Base-by-base conservation (phyloP, 768 basidiomycete genomes). In the Pleurotus tuoliensis region DNA sequence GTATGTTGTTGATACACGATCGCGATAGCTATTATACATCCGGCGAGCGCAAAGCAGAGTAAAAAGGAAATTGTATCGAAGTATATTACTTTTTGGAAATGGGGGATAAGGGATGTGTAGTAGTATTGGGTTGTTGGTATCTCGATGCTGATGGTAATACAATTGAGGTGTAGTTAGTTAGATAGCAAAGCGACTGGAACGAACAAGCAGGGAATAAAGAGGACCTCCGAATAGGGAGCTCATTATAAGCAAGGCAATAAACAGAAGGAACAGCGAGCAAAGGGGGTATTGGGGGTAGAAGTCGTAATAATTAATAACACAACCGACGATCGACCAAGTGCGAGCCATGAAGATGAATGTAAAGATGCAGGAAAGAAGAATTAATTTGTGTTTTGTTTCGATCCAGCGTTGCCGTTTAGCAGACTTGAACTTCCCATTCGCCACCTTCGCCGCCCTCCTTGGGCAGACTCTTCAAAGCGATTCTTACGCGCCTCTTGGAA, bases 351-450 rank as follows among this genome's bases (percentile, higher is more conserved):
- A 34, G 37, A 51, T 7, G 30, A 30, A 51, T 16, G 30, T 16
- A 9, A 39, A 51, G 30, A n/a, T 30, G 49, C 8, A 16, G 0
- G 27, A 50, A 12, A 27, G 25, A 41, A 27, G 30, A 34, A 34
- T 34, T 34, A 34, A 34, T 9, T 34, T 9, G 30, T 34, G 30
- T 34, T 34, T 34, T 34, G 30, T 34, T 34, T 34, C 9, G 11
- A 3, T 34, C 30, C 30, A 30, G 30, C n/a, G n/a, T n/a, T n/a
- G n/a, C 27, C 30, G 30, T 58, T 75, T 71, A 88, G 69, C 85
- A 87, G 51, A 88, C 73, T 66, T 87, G 82, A 46, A 90, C 86
- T 68, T 90, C 87, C 87, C 88, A 89, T 72, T 88, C 87, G 59
- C 87, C 87, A 47, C 85, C 85, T 67, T 86, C 84, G 59, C 79